A percentile compares a stretch with the other conserved stretches of the same genome.
phyloP scores from a whole-genome alignment of 2,329 filamentous ascomycete species.

The Phialophora expanda region DNA sequence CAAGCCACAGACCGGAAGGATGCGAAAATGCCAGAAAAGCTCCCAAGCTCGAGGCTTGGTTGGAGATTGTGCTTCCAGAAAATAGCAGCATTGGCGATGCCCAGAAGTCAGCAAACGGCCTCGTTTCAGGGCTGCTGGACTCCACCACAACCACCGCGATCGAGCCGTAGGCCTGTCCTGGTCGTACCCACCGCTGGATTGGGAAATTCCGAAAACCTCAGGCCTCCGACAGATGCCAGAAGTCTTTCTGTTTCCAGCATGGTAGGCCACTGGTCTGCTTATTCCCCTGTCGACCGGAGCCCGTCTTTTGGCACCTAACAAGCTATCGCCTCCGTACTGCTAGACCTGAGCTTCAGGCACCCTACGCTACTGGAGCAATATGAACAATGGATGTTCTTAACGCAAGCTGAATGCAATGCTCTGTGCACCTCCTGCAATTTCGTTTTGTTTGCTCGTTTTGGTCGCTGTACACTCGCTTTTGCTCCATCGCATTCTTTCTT shows the following conservation, averaged over 20 bases:
- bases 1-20: no score
- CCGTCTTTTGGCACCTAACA: not conserved
- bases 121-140: not conserved
- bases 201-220: not conserved
- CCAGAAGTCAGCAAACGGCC: not conserved
- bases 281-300: not conserved
- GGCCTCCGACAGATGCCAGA: not conserved
- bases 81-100: no score
- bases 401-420: not conserved
- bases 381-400: not conserved
- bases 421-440: not conserved
- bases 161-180: not conserved
- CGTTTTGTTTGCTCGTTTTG: not conserved
- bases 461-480: not conserved
- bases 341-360: not conserved
- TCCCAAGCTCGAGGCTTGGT: no score
- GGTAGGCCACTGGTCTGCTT: not conserved
- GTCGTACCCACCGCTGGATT: not conserved
- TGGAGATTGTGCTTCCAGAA: no score
- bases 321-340: no score
- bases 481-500: not conserved
- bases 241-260: not conserved
- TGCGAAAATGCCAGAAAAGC: no score
- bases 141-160: no score
- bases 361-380: not conserved